Base-by-base conservation (phyloP, 1,284 basidiomycete genomes). In the Moniliophthora roreri region DNA sequence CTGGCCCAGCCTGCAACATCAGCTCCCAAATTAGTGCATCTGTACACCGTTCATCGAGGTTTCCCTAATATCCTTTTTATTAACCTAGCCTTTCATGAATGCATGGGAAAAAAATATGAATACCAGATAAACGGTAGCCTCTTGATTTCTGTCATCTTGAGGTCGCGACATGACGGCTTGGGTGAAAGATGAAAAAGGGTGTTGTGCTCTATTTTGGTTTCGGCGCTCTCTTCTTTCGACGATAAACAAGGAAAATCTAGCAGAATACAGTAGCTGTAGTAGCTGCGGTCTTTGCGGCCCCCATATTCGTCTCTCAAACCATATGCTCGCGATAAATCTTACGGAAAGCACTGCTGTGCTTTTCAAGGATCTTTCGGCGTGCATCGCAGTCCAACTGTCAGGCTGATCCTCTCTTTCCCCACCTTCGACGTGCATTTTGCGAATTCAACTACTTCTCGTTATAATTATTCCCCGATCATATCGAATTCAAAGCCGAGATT, bases 1-100 rank as follows among this genome's bases (percentile, higher is more conserved):
- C 93, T 58, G 96, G 96, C 5, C 96, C 96, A 10, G 95, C 95
- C 75, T 98, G 96, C 56, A 98, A 74, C 96, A 99, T 99, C 47
- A 99, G 77, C 75, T 99, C 96, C 96, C 96, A 99, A 58, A 99
- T 79, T 59, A 99, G 79, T 42, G 95, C 92, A 69, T 99, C 96
- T 7, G 91, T 84, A 65, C 91, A 94, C 53, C 93, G 83, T 69
- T 98, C 97, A 66, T 99, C 96, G 35, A 99, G 81, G 69, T 99
- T 99, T 58, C 96, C 96, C 94, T 96, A 60, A 5, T n/a, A 53
- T 26, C 7, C 39, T 42, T 20, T 23, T 1, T 11, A n/a, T 2
- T 32, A 15, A 18, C 28, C 4, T n/a, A 15, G 15, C n/a, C n/a
- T n/a, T 18, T 39, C 45, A 42, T 24, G 50, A n/a, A 39, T 18